Percentiles rank a stretch among this genome's conserved stretches.
These are phyloP conservation scores for Aspergillus funiculosus DNA, from an alignment of 495 filamentous ascomycete species.

Conservation along the genomic window DNA sequence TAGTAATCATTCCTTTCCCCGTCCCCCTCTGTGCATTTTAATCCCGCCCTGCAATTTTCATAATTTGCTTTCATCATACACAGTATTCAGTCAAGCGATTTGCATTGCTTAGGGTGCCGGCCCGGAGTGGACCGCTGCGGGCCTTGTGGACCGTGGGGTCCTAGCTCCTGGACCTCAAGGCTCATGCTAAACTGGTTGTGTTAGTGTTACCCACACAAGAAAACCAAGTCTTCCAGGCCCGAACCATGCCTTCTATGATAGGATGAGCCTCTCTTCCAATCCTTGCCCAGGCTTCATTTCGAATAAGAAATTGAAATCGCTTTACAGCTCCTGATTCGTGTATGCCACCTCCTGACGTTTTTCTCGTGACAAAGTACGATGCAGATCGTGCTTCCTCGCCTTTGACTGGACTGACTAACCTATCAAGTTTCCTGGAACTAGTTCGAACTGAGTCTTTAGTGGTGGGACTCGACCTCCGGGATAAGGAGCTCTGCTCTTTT, in stretches of 20 bases:
- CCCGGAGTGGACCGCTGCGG: slow-evolving; percentile 27
- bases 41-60: too few relatives aligned
- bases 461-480: slow-evolving; percentile 5
- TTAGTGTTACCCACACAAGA: slow-evolving; percentile 8
- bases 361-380: slow-evolving; percentile 25
- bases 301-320: slow-evolving; percentile 24
- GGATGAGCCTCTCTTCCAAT: slow-evolving; percentile 9
- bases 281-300: slow-evolving; percentile 2
- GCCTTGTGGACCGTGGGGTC: slow-evolving; percentile 26
- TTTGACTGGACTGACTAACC: slow-evolving; percentile 12
- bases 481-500: neutral
- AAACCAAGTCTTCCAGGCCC: slow-evolving; percentile 7
- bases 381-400: slow-evolving; percentile 14
- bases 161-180: slow-evolving; percentile 15
- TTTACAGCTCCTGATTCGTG: slow-evolving; percentile 14
- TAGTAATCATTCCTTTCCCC: too few relatives aligned
- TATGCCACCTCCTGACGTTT: slow-evolving; percentile 14
- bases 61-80: neutral
- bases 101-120: slow-evolving; percentile 27
- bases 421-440: slow-evolving; percentile 5
- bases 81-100: slow-evolving; percentile 11
- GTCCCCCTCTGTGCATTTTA: neutral
- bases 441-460: slow-evolving; percentile 2
- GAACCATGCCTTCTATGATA: slow-evolving; percentile 17
- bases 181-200: slow-evolving; percentile 10